phyloP scores from a whole-genome alignment of 805 yeast species.

The Candida piceae region DNA sequence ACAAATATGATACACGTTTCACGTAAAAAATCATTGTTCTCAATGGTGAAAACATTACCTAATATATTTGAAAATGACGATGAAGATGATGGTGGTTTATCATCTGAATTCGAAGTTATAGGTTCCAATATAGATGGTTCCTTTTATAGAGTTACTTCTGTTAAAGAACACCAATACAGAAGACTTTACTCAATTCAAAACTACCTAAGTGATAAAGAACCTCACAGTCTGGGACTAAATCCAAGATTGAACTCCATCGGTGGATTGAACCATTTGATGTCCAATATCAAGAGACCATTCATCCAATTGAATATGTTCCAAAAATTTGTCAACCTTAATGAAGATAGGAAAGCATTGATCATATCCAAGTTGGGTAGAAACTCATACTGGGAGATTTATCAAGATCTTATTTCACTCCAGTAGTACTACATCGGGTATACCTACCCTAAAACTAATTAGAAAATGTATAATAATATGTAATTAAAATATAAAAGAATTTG shows the following conservation, averaged over 20 bases:
- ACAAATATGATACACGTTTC: conserved; percentile 48
- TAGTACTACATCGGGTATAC: conserved; percentile 6
- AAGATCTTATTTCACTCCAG: conserved; percentile 43
- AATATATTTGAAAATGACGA: conserved; percentile 21
- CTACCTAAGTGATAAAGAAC: conserved; percentile 74
- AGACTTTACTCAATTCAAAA: conserved; percentile 82
- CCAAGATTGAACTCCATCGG: conserved; percentile 63
- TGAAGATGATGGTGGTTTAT: conserved; percentile 16
- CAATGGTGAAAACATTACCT: conserved; percentile 27
- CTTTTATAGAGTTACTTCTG: conserved; percentile 65
- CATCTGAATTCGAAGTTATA: conserved; percentile 44
- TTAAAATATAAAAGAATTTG: too few species aligned
- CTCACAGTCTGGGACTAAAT: conserved; percentile 73
- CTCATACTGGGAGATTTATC: conserved; percentile 59
- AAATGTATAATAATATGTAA: too few species aligned
- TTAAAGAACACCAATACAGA: conserved; percentile 71
- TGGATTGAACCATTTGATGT: conserved; percentile 27
- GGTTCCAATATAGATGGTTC: conserved; percentile 82
- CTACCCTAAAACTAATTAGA: too few species aligned
- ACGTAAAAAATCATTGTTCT: conserved; percentile 26
- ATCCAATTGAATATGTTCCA: conserved; percentile 58
- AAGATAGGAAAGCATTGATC: conserved; percentile 49
- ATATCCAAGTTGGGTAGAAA: conserved; percentile 55
- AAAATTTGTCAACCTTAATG: conserved; percentile 49
- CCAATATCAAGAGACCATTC: conserved; percentile 52